Base-by-base conservation (phyloP, 2,329 filamentous ascomycete genomes). In the Metarhizium rileyi region DNA sequence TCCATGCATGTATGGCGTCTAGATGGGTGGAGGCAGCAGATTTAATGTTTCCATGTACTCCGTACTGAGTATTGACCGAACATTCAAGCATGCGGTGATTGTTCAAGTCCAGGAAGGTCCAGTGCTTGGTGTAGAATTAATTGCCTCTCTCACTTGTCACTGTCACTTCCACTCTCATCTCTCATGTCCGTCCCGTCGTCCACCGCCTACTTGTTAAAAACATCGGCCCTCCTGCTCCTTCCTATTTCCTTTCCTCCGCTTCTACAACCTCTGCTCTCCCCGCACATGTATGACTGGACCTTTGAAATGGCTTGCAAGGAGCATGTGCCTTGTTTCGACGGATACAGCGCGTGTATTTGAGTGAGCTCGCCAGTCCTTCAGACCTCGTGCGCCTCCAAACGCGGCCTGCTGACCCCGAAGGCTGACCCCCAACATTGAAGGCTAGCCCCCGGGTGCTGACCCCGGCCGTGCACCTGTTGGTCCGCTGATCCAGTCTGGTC, bases 401-500 rank as follows among this genome's bases (percentile, higher is more conserved):
- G n/a, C n/a, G n/a, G n/a, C n/a, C 36, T 18, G 36, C 33, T 40
- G 36, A 40, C 18, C 33, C 33, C 14, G 33, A 14, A 14, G 6
- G 5, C 33, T 10, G 27, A 28, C 27, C 27, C 27, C 5, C 5
- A 28, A n/a, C n/a, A n/a, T n/a, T n/a, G n/a, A 7, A 36, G 33
- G 9, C 33, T 7, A 14, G 33, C 4, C 33, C 6, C 33, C 5
- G 6, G 6, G 33, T 38, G 30, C 30, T 47, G 30, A 46, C 51
- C 53, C 47, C 42, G n/a, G 45, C 46, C 35, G 30, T 50, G 45
- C 43, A 44, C 47, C 22, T 38, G 12, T 42, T 18, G 52, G 50
- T 54, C 52, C 50, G 50, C 50, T 54, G 52, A 54, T 54, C 30
- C 30, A 50, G 44, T 33, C 50, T 54, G 52, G 52, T 54, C 30